Conservation (phyloP, 2,329 filamentous ascomycete species). For the Calonectria crousiana region DNA sequence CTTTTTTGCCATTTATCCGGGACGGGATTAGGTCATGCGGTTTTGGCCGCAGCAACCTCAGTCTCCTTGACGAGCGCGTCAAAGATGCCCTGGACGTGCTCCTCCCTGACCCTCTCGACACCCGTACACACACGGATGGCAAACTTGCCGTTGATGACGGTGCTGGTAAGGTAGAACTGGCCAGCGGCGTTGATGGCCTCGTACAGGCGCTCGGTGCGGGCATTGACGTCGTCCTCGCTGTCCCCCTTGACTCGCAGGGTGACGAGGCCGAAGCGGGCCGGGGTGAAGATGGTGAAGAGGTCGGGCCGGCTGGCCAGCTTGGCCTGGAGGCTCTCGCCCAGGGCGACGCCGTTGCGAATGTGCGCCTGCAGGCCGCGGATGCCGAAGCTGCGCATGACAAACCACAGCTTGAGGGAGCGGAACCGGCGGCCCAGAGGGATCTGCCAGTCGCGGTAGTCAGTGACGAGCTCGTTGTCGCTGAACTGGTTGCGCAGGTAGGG, state of each 20-base stretch:
- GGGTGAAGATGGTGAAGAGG: conserved; percentile 81
- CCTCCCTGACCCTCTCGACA: conserved; percentile 74
- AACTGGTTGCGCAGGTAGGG: conserved; percentile 85
- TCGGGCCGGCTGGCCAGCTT: conserved; percentile 72
- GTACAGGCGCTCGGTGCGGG: conserved; percentile 79
- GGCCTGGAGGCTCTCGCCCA: conserved; percentile 78
- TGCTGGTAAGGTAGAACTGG: conserved; percentile 86
- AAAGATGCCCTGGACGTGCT: conserved; percentile 81
- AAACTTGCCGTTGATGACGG: conserved; percentile 78
- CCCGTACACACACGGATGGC: conserved; percentile 86
- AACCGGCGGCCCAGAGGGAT: conserved; percentile 93
- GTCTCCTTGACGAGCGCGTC: conserved; percentile 76
- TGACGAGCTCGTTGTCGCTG: conserved; percentile 86
- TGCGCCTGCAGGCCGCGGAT: conserved; percentile 80
- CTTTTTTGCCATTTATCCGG: not conserved
- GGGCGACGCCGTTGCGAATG: conserved; percentile 74
- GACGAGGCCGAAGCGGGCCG: conserved; percentile 82
- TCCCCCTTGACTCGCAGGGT: conserved; percentile 73
- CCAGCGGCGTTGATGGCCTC: conserved; percentile 79
- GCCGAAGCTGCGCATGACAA: conserved; percentile 88
- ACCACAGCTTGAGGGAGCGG: conserved; percentile 93
- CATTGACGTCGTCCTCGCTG: conserved; percentile 69
- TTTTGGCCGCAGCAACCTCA: conserved; percentile 52
- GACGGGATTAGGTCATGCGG: not conserved
- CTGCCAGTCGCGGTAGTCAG: conserved; percentile 97